Evolutionary conservation across 2,329 filamentous ascomycete species (phyloP), one percentile per base, ranked within the genome.

Genomic region (Microcera coccophila): DNA sequence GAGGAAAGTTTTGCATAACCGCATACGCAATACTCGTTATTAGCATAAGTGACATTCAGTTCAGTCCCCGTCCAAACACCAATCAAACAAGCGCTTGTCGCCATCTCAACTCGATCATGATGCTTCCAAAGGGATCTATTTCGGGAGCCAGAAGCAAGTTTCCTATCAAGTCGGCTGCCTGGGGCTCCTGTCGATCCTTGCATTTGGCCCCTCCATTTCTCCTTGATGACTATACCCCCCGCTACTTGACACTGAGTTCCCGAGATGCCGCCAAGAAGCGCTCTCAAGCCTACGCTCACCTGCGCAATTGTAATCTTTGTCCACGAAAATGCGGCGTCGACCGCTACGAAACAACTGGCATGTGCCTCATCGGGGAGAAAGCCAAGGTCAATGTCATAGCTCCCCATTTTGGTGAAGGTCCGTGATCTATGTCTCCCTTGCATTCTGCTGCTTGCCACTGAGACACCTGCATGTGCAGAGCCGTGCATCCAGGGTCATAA

Each of bases 331-430:
- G 88, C 62, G 81, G 82, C 40, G 85, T 91, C 24, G 90, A 94
- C 62, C 80, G 87, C n/a, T 89, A 82, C 57, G 80, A 90, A 64
- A 84, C 75, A 52, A 87, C 85, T 1, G 88, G 87, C 12, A 76
- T 85, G 58, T 94, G 87, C 60, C 71, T 93, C 45, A 85, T 93
- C 53, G 87, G 87, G 12, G 76, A 84, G 45, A 83, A 76, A 36
- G 85, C 81, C 42, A 89, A 88, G 57, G 86, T 93, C 53, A 90
- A 88, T 61, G 86, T 87, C 7, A 88, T 94, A 52, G 87, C 87
- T 44, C 88, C 87, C 38, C 88, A 93, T 65, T 90, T 90, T 62
- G 87, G 87, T 33, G 87, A 91, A 72, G 80, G 75, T 76, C 49
- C 52, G 70, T 64, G 37, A 9, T 14, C 24, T 40, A 32, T 17